Percentiles rank a stretch among this genome's conserved stretches.
Evolutionary conservation across 2,329 filamentous ascomycete genomes (phyloP).

Genomic region (Cytospora mali): DNA sequence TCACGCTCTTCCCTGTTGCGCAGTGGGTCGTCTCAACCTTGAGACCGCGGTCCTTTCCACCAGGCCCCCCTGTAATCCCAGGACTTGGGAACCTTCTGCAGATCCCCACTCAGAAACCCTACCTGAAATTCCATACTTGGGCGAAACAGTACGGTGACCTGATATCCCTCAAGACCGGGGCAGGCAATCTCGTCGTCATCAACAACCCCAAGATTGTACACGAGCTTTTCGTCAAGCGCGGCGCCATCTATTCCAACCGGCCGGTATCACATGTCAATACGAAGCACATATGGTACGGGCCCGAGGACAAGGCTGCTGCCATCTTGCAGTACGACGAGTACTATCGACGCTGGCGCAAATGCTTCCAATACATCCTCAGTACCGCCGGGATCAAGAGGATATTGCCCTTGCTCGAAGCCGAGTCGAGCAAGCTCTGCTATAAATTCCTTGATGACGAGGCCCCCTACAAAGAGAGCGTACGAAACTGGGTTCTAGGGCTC

Average conservation of each 20-base stretch:
- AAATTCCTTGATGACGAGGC: background rate
- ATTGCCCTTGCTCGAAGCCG: constrained; percentile 11
- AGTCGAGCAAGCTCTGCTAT: background rate
- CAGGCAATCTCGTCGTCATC: constrained; percentile 39
- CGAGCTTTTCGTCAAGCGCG: constrained; percentile 43
- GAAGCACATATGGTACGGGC: background rate
- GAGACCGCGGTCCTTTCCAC: constrained; percentile 31
- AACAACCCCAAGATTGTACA: constrained; percentile 38
- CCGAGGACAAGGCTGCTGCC: constrained; percentile 3
- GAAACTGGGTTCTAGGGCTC: constrained; percentile 1
- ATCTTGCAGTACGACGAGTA: constrained; percentile 14
- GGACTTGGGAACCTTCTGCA: constrained; percentile 36
- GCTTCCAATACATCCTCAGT: constrained; percentile 3
- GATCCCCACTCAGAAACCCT: constrained; percentile 33
- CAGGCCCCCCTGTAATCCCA: constrained; percentile 31
- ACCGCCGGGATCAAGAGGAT: constrained; percentile 7
- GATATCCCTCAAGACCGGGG: constrained; percentile 37
- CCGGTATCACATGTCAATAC: constrained; percentile 35
- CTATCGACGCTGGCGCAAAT: constrained; percentile 5
- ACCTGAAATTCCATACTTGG: constrained; percentile 39
- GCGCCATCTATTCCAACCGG: constrained; percentile 43
- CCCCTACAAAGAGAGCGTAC: background rate
- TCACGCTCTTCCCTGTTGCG: background rate
- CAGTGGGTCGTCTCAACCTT: background rate
- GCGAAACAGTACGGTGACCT: constrained; percentile 40